A percentile compares a stretch with the other conserved stretches of the same genome.
phyloP scores from a whole-genome alignment of 1,284 basidiomycete species.

The Fistulinella staudtii region DNA sequence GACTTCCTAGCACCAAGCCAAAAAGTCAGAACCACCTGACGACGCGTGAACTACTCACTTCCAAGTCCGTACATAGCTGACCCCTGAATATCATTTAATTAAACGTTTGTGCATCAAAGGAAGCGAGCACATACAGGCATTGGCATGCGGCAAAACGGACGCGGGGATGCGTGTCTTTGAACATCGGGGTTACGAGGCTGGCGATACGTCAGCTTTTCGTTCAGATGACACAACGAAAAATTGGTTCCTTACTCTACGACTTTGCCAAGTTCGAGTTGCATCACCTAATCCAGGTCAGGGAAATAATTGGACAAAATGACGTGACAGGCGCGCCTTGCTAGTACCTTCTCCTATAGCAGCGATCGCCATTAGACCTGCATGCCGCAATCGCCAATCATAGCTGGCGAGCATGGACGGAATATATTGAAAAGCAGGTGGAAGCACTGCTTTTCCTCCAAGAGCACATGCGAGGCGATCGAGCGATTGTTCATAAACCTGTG shows the following conservation, averaged over 20 bases:
- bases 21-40: background rate
- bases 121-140: conserved; percentile 56
- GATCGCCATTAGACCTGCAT: conserved; percentile 79
- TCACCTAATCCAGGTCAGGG: conserved; percentile 41
- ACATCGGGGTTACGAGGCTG: conserved; percentile 72
- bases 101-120: conserved; percentile 1
- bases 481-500: conserved; percentile 73
- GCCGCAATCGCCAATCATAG: conserved; percentile 78
- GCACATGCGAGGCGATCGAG: conserved; percentile 74
- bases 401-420: conserved; percentile 75
- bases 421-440: conserved; percentile 73
- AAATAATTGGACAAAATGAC: background rate
- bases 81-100: conserved; percentile 44
- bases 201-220: no score
- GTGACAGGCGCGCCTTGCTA: conserved; percentile 43
- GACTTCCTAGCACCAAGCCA: conserved; percentile 50
- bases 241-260: conserved; percentile 54
- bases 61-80: conserved; percentile 79
- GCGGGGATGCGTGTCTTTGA: conserved; percentile 73
- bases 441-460: conserved; percentile 64
- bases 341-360: conserved; percentile 77
- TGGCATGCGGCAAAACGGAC: conserved; percentile 84
- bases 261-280: conserved; percentile 73
- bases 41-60: conserved; percentile 41
- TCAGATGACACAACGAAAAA: conserved; percentile 21